Conservation (phyloP, 1,284 basidiomycete species). For the Ganoderma lingzhi region DNA sequence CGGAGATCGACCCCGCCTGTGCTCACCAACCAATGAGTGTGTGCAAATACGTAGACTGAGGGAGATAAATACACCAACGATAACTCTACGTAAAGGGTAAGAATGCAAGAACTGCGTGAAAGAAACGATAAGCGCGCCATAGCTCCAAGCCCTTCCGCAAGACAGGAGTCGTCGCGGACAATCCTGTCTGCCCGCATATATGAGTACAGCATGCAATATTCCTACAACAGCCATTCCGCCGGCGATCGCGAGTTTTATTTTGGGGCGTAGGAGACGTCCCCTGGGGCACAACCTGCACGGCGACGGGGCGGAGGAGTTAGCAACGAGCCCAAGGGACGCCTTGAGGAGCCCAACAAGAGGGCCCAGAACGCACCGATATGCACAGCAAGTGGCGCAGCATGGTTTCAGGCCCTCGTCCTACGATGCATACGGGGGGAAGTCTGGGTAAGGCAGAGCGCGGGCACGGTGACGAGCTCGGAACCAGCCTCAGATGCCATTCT, state of each 20-base stretch:
- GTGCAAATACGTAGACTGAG: not conserved
- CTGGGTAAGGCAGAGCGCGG: not conserved
- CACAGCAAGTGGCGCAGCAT: not conserved
- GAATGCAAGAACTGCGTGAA: not conserved
- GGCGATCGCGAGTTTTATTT: not conserved
- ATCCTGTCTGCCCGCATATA: not conserved
- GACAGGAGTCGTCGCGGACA: not conserved
- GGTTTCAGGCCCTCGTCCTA: not conserved
- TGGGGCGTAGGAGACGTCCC: not conserved
- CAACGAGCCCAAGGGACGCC: not conserved
- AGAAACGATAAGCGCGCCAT: not conserved
- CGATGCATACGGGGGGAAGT: not conserved
- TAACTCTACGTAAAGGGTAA: not conserved
- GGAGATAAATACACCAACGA: slow-evolving; percentile 2
- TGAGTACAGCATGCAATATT: not conserved
- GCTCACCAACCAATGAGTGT: not conserved
- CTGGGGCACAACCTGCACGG: not conserved
- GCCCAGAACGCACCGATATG: not conserved
- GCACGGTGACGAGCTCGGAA: not conserved
- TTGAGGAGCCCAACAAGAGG: not conserved
- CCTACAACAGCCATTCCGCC: not conserved
- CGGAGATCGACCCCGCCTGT: not conserved
- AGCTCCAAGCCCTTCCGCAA: not conserved
- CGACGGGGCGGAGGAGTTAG: not conserved
- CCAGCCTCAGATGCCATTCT: not conserved